Conservation (phyloP, 768 basidiomycete species). For the Collybia sordida region DNA sequence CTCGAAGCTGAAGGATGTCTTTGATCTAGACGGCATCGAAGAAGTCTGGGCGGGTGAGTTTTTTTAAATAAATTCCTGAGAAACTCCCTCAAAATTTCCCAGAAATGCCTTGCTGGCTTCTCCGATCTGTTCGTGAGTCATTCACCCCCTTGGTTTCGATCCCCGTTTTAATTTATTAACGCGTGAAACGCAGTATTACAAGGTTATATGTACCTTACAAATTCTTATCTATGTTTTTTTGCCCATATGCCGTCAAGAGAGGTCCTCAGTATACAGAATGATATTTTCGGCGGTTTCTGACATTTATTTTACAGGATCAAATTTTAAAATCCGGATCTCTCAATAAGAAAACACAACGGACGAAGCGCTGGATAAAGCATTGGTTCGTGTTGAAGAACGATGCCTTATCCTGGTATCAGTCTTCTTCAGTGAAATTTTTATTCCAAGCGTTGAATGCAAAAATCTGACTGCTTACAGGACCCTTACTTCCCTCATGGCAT, state of each 20-base stretch:
- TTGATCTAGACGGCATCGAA: conserved; percentile 74
- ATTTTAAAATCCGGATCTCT: conserved; percentile 90
- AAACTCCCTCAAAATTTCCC: conserved; percentile 9
- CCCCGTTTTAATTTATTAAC: conserved; percentile 1
- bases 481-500: conserved; percentile 98
- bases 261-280: conserved; percentile 41
- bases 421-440: conserved; percentile 65
- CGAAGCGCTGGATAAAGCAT: conserved; percentile 90
- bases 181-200: conserved; percentile 67
- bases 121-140: conserved; percentile 83
- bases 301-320: conserved; percentile 68
- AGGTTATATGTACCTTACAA: conserved; percentile 96
- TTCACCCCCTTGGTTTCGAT: not conserved
- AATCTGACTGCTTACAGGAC: conserved; percentile 51
- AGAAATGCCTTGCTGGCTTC: conserved; percentile 95
- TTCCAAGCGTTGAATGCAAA: conserved; percentile 13
- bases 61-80: not conserved
- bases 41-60: conserved; percentile 81
- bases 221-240: conserved; percentile 93
- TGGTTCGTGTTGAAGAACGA: conserved; percentile 98
- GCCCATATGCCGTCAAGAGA: conserved; percentile 90
- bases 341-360: conserved; percentile 83
- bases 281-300: too few relatives aligned
- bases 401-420: conserved; percentile 95
- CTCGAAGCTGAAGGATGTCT: conserved; percentile 87